Evolutionary conservation across 169 alveolate species (phyloP).

Genomic region (Cryptosporidium ryanae): DNA sequence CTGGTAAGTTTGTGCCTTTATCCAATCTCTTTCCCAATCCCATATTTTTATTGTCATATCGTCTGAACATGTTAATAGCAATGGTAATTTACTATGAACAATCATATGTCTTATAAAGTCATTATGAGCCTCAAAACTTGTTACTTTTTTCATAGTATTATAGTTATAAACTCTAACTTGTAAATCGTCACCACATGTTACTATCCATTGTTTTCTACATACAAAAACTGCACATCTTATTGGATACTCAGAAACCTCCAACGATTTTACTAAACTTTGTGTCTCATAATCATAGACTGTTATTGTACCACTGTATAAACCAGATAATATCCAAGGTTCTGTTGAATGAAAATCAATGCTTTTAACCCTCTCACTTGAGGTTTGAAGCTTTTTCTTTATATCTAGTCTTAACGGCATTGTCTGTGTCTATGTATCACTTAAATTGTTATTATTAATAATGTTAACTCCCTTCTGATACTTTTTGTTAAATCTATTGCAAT

Average conservation of each 20-base stretch:
- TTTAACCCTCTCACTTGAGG: conserved; percentile 95
- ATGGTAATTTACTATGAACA: conserved; percentile 96
- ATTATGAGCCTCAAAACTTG: conserved; percentile 94
- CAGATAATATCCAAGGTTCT: conserved; percentile 95
- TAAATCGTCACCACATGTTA: conserved; percentile 93
- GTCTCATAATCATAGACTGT: conserved; percentile 88
- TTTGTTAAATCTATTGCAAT: too few relatives aligned
- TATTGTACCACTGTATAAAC: conserved; percentile 93
- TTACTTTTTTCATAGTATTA: conserved; percentile 95
- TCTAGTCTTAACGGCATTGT: conserved; percentile 94
- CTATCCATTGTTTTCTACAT: conserved; percentile 94
- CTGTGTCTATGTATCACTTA: background rate
- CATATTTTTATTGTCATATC: conserved; percentile 96
- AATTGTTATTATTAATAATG: too few relatives aligned
- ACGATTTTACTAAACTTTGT: conserved; percentile 91
- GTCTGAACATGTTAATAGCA: conserved; percentile 95
- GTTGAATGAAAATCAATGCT: conserved; percentile 95
- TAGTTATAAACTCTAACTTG: conserved; percentile 94
- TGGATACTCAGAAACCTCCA: conserved; percentile 94
- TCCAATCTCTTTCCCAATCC: conserved; percentile 96
- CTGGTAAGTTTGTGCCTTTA: conserved; percentile 91
- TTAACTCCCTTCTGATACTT: too few relatives aligned
- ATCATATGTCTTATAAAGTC: conserved; percentile 96
- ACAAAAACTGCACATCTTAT: conserved; percentile 95
- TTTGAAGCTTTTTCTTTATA: conserved; percentile 91